A percentile compares a stretch with the other conserved stretches of the same genome.
Evolutionary conservation across 2,329 filamentous ascomycete genomes (phyloP).

Genomic region (Scedosporium apiospermum): DNA sequence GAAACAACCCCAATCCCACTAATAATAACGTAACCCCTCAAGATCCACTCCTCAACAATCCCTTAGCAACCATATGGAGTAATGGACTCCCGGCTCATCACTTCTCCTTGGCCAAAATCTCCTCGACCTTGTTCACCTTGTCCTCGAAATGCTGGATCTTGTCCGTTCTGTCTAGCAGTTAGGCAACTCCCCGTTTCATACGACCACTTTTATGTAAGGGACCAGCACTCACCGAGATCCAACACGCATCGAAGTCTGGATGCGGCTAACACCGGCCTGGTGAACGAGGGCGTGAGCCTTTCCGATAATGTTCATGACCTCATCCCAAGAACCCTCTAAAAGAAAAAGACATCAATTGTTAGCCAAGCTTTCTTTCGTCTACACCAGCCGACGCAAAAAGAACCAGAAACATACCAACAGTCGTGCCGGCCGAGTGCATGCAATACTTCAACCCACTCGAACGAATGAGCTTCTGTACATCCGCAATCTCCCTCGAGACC

Average conservation of each 20-base stretch:
- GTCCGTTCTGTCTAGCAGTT: conserved; percentile 55
- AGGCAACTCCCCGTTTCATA: not conserved
- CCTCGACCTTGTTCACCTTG: conserved; percentile 59
- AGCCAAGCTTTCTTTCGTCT: too few species aligned
- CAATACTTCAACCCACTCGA: conserved; percentile 71
- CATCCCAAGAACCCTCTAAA: conserved; percentile 92
- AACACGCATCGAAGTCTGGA: conserved; percentile 82
- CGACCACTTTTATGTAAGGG: too few species aligned
- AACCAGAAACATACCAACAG: conserved; percentile 56
- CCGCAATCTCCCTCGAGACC: conserved; percentile 75
- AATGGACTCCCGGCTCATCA: not conserved
- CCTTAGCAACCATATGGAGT: too few species aligned
- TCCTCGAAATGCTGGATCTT: conserved; percentile 75
- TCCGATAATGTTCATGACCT: conserved; percentile 77
- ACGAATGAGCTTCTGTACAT: conserved; percentile 77
- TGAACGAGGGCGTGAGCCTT: conserved; percentile 76
- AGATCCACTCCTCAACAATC: not conserved
- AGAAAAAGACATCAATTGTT: not conserved
- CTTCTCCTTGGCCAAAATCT: conserved; percentile 28
- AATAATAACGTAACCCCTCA: not conserved
- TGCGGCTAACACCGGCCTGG: conserved; percentile 63
- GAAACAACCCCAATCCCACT: not conserved
- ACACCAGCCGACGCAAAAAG: too few species aligned
- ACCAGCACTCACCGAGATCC: conserved; percentile 55
- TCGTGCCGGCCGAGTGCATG: conserved; percentile 93